phyloP scores from a whole-genome alignment of 116 monocot genomes.

The Thalassia testudinum region DNA sequence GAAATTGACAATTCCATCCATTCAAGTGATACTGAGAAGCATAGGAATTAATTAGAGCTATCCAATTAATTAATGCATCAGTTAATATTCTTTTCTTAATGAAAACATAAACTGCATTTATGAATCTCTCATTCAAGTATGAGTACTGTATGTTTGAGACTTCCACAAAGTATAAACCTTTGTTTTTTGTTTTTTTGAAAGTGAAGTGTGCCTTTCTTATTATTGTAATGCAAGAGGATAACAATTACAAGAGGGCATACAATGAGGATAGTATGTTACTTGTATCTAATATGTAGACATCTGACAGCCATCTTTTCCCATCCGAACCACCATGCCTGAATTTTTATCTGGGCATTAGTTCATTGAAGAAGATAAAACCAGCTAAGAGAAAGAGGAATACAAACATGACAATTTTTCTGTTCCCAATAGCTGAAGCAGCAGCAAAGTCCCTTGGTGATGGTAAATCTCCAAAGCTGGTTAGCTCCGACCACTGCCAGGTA shows the following conservation, averaged over 20 bases:
- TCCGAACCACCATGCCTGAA: constrained; percentile 96
- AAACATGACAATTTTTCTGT: constrained; percentile 86
- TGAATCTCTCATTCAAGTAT: too few relatives aligned
- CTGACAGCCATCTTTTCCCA: constrained; percentile 97
- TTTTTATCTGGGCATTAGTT: not conserved
- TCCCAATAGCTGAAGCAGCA: constrained; percentile 88
- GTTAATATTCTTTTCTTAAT: too few relatives aligned
- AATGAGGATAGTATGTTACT: constrained; percentile 18
- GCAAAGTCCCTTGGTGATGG: constrained; percentile 91
- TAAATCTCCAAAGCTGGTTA: constrained; percentile 90
- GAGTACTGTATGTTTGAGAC: too few relatives aligned
- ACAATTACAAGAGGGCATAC: too few relatives aligned
- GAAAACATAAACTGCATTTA: too few relatives aligned
- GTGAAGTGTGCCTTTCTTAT: too few relatives aligned
- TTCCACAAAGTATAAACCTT: too few relatives aligned
- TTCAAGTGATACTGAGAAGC: constrained; percentile 66
- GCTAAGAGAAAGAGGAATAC: constrained; percentile 7
- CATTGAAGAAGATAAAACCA: not conserved
- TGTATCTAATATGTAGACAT: constrained; percentile 93
- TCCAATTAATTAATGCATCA: too few relatives aligned
- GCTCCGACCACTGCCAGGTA: constrained; percentile 97
- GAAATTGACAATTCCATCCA: constrained; percentile 81
- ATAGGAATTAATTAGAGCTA: too few relatives aligned
- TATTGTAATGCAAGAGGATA: too few relatives aligned
- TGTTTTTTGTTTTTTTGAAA: too few relatives aligned